These are phyloP conservation scores for Nannochloris sp. DNA, from an alignment of 139 green algal genomes.

Conservation along the genomic window DNA sequence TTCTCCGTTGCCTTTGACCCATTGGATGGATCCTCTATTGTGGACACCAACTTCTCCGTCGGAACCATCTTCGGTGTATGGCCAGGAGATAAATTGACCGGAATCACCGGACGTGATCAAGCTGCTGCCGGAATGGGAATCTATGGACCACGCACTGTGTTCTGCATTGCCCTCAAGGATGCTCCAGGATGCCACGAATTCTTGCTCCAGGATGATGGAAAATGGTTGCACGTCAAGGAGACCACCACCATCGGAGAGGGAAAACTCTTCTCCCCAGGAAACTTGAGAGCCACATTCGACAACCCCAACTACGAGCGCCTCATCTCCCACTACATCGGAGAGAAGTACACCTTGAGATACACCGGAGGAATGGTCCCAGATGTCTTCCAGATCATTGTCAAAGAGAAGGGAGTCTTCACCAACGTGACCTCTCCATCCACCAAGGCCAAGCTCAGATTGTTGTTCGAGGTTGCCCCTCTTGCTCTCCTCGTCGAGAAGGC, in stretches of 20 bases:
- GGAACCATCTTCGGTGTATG: conserved; percentile 93
- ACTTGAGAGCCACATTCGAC: conserved; percentile 91
- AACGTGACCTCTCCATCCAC: conserved; percentile 87
- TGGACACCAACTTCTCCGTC: conserved; percentile 94
- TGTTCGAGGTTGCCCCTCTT: conserved; percentile 74
- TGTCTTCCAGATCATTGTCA: conserved; percentile 95
- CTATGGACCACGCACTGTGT: conserved; percentile 86
- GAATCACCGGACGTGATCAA: conserved; percentile 70
- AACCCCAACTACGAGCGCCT: conserved; percentile 87
- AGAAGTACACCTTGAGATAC: conserved; percentile 96
- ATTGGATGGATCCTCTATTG: conserved; percentile 87
- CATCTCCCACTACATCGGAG: conserved; percentile 81
- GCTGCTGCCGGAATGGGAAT: conserved; percentile 81
- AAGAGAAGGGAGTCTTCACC: conserved; percentile 93
- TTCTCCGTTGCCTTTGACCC: conserved; percentile 92
- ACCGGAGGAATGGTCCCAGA: conserved; percentile 93
- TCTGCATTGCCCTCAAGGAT: conserved; percentile 81
- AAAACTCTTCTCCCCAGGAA: conserved; percentile 94
- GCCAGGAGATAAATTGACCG: conserved; percentile 73
- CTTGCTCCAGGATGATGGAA: conserved; percentile 91
- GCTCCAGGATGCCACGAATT: conserved; percentile 88
- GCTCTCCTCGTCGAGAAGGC: conserved; percentile 68
- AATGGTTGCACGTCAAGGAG: conserved; percentile 94
- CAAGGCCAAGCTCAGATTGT: conserved; percentile 92
- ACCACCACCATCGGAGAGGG: conserved; percentile 84